Percentiles rank a stretch among this genome's conserved stretches.
phyloP scores from a whole-genome alignment of 1,139 yeast genomes.

The Pichia sp. region DNA sequence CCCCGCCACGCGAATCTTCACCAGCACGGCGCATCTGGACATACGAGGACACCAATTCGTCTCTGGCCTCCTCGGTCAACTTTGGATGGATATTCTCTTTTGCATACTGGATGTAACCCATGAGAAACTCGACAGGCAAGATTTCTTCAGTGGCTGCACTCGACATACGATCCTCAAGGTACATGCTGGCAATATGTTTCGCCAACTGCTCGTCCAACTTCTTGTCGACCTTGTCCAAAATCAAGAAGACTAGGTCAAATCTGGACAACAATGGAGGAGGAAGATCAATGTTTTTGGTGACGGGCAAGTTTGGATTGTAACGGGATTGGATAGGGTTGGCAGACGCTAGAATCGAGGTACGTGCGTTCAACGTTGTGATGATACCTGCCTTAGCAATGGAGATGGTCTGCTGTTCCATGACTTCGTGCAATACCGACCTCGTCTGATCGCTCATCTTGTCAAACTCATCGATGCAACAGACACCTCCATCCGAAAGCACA shows the following conservation, averaged over 20 bases:
- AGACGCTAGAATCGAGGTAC: slow-evolving; percentile 92
- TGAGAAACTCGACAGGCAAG: slow-evolving; percentile 80
- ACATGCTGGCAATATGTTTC: slow-evolving; percentile 84
- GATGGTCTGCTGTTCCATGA: slow-evolving; percentile 98
- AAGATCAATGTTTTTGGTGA: slow-evolving; percentile 87
- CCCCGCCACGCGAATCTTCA: slow-evolving; percentile 64
- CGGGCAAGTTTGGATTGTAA: slow-evolving; percentile 89
- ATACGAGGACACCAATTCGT: slow-evolving; percentile 78
- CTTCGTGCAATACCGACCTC: slow-evolving; percentile 93
- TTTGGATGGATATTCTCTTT: slow-evolving; percentile 76
- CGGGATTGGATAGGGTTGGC: slow-evolving; percentile 98
- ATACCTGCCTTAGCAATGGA: slow-evolving; percentile 98
- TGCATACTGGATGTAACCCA: slow-evolving; percentile 87
- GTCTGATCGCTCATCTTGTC: slow-evolving; percentile 97
- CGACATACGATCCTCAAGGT: slow-evolving; percentile 80
- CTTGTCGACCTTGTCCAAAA: slow-evolving; percentile 90
- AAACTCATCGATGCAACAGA: slow-evolving; percentile 97
- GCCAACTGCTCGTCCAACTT: slow-evolving; percentile 81
- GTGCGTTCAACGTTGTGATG: slow-evolving; percentile 91
- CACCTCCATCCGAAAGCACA: slow-evolving; percentile 96
- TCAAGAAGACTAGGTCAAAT: slow-evolving; percentile 87
- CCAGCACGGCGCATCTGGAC: slow-evolving; percentile 94
- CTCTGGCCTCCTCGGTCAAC: slow-evolving; percentile 74
- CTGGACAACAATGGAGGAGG: slow-evolving; percentile 95
- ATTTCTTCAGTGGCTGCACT: slow-evolving; percentile 63